Evolutionary conservation across 179 eudicot genomes (phyloP), one percentile per base, ranked within the genome.

Genomic region (Monotropa hypopitys): DNA sequence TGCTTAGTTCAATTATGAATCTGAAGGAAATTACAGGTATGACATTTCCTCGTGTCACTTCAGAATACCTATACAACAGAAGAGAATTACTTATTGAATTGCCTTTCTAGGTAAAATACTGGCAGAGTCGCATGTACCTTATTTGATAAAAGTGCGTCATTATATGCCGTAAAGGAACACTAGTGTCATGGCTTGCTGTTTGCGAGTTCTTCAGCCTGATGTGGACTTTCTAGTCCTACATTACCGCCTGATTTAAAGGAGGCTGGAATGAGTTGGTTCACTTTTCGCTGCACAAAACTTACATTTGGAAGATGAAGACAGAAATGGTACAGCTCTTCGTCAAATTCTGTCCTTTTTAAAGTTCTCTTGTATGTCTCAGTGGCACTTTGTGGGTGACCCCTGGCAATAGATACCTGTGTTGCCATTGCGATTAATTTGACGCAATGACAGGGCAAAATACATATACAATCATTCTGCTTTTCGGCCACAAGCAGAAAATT

Each of bases 351-450:
- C 77, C 74, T 85, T 33, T 86, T 86, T 43, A 89, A 77, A 12
- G 82, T 82, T 77, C 73, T 82, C 86, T 76, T 91, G 88, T 83
- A 91, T 71, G 80, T 86, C 63, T 77, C 81, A 5, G 87, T 87
- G 70, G 94, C 94, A 84, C 61, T 71, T 40, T 65, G 38, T 3
- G 97, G 96, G 73, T 84, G 79, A 66, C 97, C 97, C 46, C 86
- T 85, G 15, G 94, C 96, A 62, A 89, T 67, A 7, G 89, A 76
- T 20, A 84, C 87, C 97, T 92, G 83, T 45, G 16, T 15, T 65
- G 23, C 73, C 76, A 81, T 26, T 42, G 53, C 28, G 18, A 77
- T 76, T 53, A 9, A 69, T 42, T 21, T 16, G 51, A 54, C 35
- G n/a, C 15, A n/a, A 38, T 26, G 26, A 30, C 30, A 49, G 45